Evolutionary conservation across 441 rosid species (phyloP).

Genomic region (Adansonia madagascariensis): DNA sequence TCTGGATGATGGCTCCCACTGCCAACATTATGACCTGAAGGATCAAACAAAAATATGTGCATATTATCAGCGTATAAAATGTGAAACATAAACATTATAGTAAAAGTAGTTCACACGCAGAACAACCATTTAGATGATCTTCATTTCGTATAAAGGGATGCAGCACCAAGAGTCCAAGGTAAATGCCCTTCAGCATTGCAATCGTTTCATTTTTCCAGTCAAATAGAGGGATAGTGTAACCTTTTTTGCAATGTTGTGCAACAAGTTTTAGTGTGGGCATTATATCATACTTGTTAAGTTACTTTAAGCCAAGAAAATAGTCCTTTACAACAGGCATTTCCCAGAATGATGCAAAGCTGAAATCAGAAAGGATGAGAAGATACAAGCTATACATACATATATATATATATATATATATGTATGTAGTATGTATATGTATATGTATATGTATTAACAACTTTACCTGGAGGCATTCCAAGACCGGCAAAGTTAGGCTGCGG

Average conservation of each 20-base stretch:
- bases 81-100: background rate
- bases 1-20: constrained; percentile 62
- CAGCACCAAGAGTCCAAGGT: background rate
- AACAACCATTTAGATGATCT: background rate
- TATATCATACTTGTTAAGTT: background rate
- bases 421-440: too few relatives aligned
- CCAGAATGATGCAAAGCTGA: constrained; percentile 7
- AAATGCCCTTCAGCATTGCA: background rate
- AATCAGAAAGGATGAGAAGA: background rate
- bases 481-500: constrained; percentile 64
- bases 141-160: background rate
- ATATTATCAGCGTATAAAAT: constrained; percentile 1
- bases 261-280: background rate
- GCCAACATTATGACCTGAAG: constrained; percentile 55
- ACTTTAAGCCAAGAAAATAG: background rate
- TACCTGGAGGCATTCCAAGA: constrained; percentile 63
- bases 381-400: background rate
- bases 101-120: background rate
- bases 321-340: background rate
- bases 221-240: background rate
- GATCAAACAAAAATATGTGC: background rate
- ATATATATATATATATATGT: too few relatives aligned
- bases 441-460: constrained; percentile 11
- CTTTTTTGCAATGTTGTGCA: too few relatives aligned
- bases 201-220: background rate